phyloP scores from a whole-genome alignment of 1,139 yeast genomes.

The Yamadazyma mexicana region DNA sequence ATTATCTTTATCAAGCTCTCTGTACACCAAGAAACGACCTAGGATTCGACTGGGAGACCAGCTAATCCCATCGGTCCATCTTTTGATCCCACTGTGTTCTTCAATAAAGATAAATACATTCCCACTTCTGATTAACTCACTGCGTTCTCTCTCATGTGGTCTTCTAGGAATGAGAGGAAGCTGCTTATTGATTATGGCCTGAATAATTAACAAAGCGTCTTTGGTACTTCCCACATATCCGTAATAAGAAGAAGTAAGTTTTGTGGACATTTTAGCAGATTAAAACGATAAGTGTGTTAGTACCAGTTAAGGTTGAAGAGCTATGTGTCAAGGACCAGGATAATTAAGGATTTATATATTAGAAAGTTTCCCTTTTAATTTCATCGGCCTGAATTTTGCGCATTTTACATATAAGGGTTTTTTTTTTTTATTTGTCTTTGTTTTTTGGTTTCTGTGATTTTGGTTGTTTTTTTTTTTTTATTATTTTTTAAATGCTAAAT shows the following conservation, averaged over 20 bases:
- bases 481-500: not conserved
- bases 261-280: conserved; percentile 11
- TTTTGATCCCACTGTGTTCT: conserved; percentile 75
- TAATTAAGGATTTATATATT: conserved; percentile 3
- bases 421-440: conserved; percentile 2
- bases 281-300: too few species aligned
- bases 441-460: not conserved
- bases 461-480: not conserved
- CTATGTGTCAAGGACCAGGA: not conserved
- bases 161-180: conserved; percentile 71
- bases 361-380: conserved; percentile 3
- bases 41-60: conserved; percentile 91
- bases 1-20: conserved; percentile 63
- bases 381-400: conserved; percentile 6
- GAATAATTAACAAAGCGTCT: conserved; percentile 82
- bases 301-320: too few species aligned
- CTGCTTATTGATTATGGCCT: conserved; percentile 65
- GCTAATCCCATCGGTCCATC: conserved; percentile 94
- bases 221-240: conserved; percentile 82
- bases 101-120: conserved; percentile 84
- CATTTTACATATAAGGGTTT: conserved; percentile 3
- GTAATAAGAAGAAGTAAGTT: conserved; percentile 58
- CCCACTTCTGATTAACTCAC: conserved; percentile 67
- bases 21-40: conserved; percentile 79
- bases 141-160: conserved; percentile 79